A percentile compares a stretch with the other conserved stretches of the same genome.
These are phyloP conservation scores for Rubroshorea leprosula DNA, from an alignment of 345 rosid species.

Conservation along the genomic window DNA sequence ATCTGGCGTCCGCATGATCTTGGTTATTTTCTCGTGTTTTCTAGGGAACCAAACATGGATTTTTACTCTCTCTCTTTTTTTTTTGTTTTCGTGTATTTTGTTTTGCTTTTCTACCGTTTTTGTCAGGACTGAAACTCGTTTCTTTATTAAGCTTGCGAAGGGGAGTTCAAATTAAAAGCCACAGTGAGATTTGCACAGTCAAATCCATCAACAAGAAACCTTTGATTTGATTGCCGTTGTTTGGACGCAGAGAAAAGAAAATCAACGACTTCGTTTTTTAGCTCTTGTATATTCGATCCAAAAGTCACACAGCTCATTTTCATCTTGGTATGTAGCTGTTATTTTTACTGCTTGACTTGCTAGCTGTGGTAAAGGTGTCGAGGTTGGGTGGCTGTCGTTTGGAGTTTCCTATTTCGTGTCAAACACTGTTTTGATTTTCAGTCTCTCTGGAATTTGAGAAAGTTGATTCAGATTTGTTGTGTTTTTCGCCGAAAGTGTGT, in stretches of 20 bases:
- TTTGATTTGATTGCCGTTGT: slow-evolving; percentile 21
- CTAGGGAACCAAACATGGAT: too few relatives aligned
- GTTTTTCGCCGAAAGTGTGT: slow-evolving; percentile 21
- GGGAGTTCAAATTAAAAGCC: neutral
- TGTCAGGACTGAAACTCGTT: too few relatives aligned
- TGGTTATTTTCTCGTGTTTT: too few relatives aligned
- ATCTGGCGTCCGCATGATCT: too few relatives aligned
- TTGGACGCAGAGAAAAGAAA: slow-evolving; percentile 20
- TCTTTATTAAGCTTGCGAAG: slow-evolving; percentile 9
- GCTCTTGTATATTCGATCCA: slow-evolving; percentile 23
- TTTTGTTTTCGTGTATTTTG: too few relatives aligned
- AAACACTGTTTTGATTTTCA: slow-evolving; percentile 13
- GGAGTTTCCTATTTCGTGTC: slow-evolving; percentile 10
- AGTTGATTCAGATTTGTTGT: slow-evolving; percentile 7
- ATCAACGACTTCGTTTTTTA: slow-evolving; percentile 2
- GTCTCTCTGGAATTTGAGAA: neutral
- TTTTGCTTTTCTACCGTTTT: too few relatives aligned
- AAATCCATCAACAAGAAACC: slow-evolving; percentile 18
- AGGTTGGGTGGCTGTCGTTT: slow-evolving; percentile 13
- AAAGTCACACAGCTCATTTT: slow-evolving; percentile 13
- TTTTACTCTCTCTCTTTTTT: too few relatives aligned
- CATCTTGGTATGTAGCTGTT: slow-evolving; percentile 19
- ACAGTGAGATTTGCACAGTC: neutral
- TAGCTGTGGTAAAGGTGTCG: slow-evolving; percentile 15
- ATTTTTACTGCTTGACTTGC: slow-evolving; percentile 32